A percentile compares a stretch with the other conserved stretches of the same genome.
Evolutionary conservation across 108 stramenopile species (phyloP).

Genomic region (Fragilariopsis cylindrus): DNA sequence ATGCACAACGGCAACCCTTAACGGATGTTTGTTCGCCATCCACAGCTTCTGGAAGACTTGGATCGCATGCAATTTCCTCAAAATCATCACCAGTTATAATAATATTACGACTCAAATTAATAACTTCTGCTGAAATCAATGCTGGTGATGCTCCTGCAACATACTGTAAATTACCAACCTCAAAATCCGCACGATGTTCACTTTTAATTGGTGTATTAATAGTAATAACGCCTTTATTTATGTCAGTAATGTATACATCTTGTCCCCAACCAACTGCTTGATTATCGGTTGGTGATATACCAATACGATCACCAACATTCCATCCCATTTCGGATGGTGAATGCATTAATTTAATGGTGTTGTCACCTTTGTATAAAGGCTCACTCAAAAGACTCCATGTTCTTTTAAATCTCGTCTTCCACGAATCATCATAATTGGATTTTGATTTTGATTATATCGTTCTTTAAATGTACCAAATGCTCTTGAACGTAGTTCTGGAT

Average conservation of each 20-base stretch:
- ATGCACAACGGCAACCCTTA: conserved; percentile 39
- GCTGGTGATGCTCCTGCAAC: conserved; percentile 1
- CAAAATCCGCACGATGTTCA: conserved; percentile 42
- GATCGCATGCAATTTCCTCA: conserved; percentile 47
- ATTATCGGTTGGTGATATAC: conserved; percentile 47
- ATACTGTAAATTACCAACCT: not conserved
- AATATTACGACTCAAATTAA: conserved; percentile 55
- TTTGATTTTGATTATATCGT: not conserved
- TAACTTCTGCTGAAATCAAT: conserved; percentile 54
- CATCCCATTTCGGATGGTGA: conserved; percentile 54
- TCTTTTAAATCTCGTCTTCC: conserved; percentile 37
- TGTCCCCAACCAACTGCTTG: conserved; percentile 44
- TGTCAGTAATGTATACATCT: conserved; percentile 40
- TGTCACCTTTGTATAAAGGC: conserved; percentile 29
- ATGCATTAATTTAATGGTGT: conserved; percentile 48
- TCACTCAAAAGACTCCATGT: conserved; percentile 54
- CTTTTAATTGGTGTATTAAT: conserved; percentile 32
- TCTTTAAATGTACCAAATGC: conserved; percentile 3
- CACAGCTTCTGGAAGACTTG: conserved; percentile 38
- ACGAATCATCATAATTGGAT: conserved; percentile 35
- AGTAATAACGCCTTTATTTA: conserved; percentile 39
- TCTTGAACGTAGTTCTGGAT: conserved; percentile 2
- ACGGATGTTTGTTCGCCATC: conserved; percentile 32
- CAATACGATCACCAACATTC: conserved; percentile 61
- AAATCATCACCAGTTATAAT: conserved; percentile 68